Conservation (phyloP, 352 stramenopile genomes). For the Globisporangium alternatum region DNA sequence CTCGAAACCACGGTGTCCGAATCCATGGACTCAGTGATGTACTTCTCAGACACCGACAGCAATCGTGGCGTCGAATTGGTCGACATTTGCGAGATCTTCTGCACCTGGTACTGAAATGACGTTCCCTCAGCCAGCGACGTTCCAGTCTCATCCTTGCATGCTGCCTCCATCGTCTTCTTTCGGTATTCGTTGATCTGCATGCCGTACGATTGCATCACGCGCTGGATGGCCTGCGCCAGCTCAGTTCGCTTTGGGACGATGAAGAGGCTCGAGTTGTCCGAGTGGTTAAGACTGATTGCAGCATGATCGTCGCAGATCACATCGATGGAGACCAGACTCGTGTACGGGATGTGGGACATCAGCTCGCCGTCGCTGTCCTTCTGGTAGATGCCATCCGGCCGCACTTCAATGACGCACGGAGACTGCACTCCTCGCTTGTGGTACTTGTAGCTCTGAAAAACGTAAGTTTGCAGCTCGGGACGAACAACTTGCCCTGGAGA, state of each 20-base stretch:
- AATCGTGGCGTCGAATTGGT: slow-evolving; percentile 40
- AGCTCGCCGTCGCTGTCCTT: slow-evolving; percentile 69
- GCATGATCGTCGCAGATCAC: slow-evolving; percentile 74
- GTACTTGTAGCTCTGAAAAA: slow-evolving; percentile 62
- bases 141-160: slow-evolving; percentile 43
- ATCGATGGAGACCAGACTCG: slow-evolving; percentile 79
- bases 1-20: slow-evolving; percentile 56
- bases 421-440: slow-evolving; percentile 59
- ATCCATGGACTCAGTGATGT: slow-evolving; percentile 61
- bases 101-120: slow-evolving; percentile 71
- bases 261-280: slow-evolving; percentile 82
- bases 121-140: slow-evolving; percentile 28
- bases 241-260: slow-evolving; percentile 61
- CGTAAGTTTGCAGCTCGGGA: slow-evolving; percentile 48
- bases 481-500: slow-evolving; percentile 20
- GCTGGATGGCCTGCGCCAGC: slow-evolving; percentile 64
- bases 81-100: slow-evolving; percentile 43
- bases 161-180: slow-evolving; percentile 73
- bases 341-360: slow-evolving; percentile 81
- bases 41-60: slow-evolving; percentile 68
- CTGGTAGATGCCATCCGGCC: slow-evolving; percentile 75
- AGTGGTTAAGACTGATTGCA: slow-evolving; percentile 72
- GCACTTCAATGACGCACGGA: slow-evolving; percentile 62
- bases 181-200: slow-evolving; percentile 85
- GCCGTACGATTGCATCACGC: slow-evolving; percentile 69